Base-by-base conservation (phyloP, 108 stramenopile genomes). In the Chaetoceros muelleri region DNA sequence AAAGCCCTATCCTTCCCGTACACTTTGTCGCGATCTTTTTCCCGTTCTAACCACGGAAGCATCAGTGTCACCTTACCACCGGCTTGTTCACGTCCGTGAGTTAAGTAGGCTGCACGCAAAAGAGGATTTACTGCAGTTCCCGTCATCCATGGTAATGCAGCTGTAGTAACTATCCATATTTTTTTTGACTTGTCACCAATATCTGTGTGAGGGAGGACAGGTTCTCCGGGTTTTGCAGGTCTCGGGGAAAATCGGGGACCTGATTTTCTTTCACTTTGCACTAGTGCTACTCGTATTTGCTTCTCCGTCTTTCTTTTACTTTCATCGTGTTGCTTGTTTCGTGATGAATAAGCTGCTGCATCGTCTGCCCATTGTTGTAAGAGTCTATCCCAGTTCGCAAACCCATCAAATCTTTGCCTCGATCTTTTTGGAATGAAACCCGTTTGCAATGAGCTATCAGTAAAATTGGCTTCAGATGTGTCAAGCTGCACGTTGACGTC, bases 71-170 rank as follows among this genome's bases (percentile, higher is more conserved):
- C 82, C 17, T 64, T 69, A 17, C 85, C 87, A 30, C 80, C 78
- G 24, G 51, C 70, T 52, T 73, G 72, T 8, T 51, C 52, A 0
- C 94, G 73, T 47, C 82, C 87, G 0, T 31, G 34, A 0, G 78
- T 68, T 48, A 95, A 65, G 66, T 92, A 87, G 0, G 88, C 80
- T 18, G 94, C 94, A 16, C 94, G 74, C 0, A 92, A 64, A 0
- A 95, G 70, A 23, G 94, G 94, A 60, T 95, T 95, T 53, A 95
- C 88, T 13, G 94, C 90, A 3, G 94, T 95, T 5, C 94, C 94
- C 30, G 94, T 95, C 80, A 82, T 85, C 94, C 94, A 95, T 8
- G 94, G 94, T 16, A 95, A 52, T 1, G 87, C 56, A 17, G 90
- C 94, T 0, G 94, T 91, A 3, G 94, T 95, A 8, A 95, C 87